A percentile compares a stretch with the other conserved stretches of the same genome.
Conservation (phyloP, 495 filamentous ascomycete species). For the Aspergillus indologenus region DNA sequence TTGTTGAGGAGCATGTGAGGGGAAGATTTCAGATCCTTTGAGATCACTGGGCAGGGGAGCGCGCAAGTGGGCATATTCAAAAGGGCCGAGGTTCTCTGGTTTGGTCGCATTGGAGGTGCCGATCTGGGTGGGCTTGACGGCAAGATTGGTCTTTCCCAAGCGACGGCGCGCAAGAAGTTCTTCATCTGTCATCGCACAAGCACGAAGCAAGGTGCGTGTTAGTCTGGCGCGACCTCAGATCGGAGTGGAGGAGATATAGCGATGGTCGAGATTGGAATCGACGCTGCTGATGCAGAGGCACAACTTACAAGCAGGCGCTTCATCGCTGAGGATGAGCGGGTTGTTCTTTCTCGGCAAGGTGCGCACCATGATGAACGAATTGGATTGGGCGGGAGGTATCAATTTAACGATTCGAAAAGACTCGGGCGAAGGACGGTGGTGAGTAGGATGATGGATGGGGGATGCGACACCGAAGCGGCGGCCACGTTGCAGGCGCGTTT, state of each 20-base stretch:
- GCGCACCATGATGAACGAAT: constrained; percentile 55
- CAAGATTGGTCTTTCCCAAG: constrained; percentile 85
- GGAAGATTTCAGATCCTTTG: constrained; percentile 85
- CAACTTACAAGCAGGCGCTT: constrained; percentile 61
- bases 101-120: constrained; percentile 63
- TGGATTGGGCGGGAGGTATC: background rate
- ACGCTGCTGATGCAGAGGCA: constrained; percentile 14
- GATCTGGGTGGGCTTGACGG: constrained; percentile 68
- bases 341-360: constrained; percentile 69
- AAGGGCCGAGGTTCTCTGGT: constrained; percentile 70
- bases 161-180: constrained; percentile 82
- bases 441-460: constrained; percentile 12
- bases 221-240: constrained; percentile 26
- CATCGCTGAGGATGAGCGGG: constrained; percentile 71
- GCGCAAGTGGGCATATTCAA: constrained; percentile 94
- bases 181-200: constrained; percentile 53
- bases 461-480: constrained; percentile 36
- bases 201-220: constrained; percentile 11
- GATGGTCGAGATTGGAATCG: constrained; percentile 12
- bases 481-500: constrained; percentile 53
- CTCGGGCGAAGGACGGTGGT: constrained; percentile 8
- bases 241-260: constrained; percentile 7
- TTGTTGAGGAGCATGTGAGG: constrained; percentile 50
- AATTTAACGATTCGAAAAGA: constrained; percentile 8
- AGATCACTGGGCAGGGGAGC: constrained; percentile 87